Percentiles rank a stretch among this genome's conserved stretches.
Evolutionary conservation across 2,329 filamentous ascomycete species (phyloP).

Genomic region (Colletotrichum cereale): DNA sequence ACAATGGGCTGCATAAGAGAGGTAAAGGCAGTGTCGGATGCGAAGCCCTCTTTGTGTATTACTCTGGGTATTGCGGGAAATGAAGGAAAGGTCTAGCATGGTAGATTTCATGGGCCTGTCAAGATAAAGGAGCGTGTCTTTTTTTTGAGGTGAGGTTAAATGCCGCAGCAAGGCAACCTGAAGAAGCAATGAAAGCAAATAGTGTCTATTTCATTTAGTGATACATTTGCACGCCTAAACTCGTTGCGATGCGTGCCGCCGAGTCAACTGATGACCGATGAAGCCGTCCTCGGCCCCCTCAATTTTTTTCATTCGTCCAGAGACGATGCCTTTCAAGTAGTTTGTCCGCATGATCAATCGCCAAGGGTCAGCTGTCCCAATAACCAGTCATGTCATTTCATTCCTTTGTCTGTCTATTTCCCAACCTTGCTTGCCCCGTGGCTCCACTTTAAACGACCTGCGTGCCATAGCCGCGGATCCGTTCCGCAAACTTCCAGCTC

Average conservation of each 20-base stretch:
- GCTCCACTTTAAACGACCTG: constrained; percentile 69
- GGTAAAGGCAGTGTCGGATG: constrained; percentile 14
- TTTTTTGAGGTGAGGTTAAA: constrained; percentile 27
- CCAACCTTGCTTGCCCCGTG: background rate
- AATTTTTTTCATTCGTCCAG: constrained; percentile 1
- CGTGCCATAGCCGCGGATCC: constrained; percentile 94
- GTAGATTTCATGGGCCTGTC: constrained; percentile 31
- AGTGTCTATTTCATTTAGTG: constrained; percentile 38
- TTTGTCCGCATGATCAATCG: constrained; percentile 7
- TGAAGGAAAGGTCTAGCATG: constrained; percentile 30
- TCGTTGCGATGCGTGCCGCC: constrained; percentile 6
- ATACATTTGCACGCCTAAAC: background rate
- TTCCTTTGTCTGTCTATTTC: constrained; percentile 13
- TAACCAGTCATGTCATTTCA: constrained; percentile 29
- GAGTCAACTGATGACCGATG: background rate
- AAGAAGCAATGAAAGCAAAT: constrained; percentile 38
- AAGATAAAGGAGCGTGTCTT: constrained; percentile 37
- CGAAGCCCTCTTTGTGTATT: constrained; percentile 30
- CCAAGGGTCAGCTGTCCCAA: constrained; percentile 3
- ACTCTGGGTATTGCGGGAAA: constrained; percentile 36
- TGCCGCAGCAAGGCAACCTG: constrained; percentile 34
- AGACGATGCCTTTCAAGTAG: constrained; percentile 4
- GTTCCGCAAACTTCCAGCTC: constrained; percentile 98
- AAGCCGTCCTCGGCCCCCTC: background rate
- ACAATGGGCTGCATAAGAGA: constrained; percentile 17